Evolutionary conservation across 441 rosid genomes (phyloP).

Genomic region (Erodium trifolium): DNA sequence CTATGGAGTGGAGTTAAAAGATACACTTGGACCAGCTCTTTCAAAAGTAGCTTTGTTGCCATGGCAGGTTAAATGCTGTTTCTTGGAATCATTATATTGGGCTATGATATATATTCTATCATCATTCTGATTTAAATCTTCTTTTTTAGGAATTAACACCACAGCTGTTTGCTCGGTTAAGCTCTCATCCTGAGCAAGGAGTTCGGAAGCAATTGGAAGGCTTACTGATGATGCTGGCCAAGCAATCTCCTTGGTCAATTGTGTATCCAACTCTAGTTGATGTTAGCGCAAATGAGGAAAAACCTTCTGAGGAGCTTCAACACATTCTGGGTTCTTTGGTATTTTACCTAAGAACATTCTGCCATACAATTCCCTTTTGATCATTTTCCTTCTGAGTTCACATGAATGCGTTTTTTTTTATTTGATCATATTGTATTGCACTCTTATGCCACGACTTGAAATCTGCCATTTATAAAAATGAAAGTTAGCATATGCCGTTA

Average conservation of each 20-base stretch:
- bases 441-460: neutral
- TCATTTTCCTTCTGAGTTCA: neutral
- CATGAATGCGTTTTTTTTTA: slow-evolving; percentile 1
- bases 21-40: slow-evolving; percentile 70
- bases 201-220: slow-evolving; percentile 85
- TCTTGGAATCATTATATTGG: slow-evolving; percentile 20
- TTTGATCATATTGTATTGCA: slow-evolving; percentile 4
- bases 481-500: slow-evolving; percentile 2
- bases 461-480: slow-evolving; percentile 4
- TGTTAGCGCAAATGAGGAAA: slow-evolving; percentile 63
- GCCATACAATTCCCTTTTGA: slow-evolving; percentile 7
- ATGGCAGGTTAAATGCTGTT: slow-evolving; percentile 72
- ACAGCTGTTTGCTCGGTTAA: slow-evolving; percentile 88
- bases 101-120: slow-evolving; percentile 2
- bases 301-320: slow-evolving; percentile 80
- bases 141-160: slow-evolving; percentile 74
- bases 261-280: slow-evolving; percentile 91
- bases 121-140: slow-evolving; percentile 17
- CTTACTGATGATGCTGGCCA: slow-evolving; percentile 77
- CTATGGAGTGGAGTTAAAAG: slow-evolving; percentile 85
- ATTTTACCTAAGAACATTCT: slow-evolving; percentile 22
- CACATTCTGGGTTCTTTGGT: slow-evolving; percentile 83
- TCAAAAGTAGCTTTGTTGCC: slow-evolving; percentile 75
- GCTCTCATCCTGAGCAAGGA: slow-evolving; percentile 87
- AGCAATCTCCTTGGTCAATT: slow-evolving; percentile 83